These are phyloP conservation scores for Dioscorea cayenensis DNA, from an alignment of 116 monocot genomes.

Conservation along the genomic window DNA sequence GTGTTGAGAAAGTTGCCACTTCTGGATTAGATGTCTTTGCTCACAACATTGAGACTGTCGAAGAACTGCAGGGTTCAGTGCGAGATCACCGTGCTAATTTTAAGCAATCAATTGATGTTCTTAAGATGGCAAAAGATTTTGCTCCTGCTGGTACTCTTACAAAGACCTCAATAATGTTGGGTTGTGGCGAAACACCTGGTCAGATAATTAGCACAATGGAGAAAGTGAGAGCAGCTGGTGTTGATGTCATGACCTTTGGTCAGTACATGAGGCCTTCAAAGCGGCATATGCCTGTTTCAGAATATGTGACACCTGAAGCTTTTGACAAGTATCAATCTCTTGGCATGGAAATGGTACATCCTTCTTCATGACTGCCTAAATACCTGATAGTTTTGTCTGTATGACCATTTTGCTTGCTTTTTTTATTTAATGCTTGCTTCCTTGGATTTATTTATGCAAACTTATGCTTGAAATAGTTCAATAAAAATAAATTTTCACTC, in stretches of 20 bases:
- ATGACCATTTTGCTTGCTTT: too few relatives aligned
- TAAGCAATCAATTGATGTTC: constrained; percentile 80
- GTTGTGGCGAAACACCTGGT: constrained; percentile 87
- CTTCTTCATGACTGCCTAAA: not conserved
- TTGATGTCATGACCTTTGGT: constrained; percentile 96
- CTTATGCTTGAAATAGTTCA: too few relatives aligned
- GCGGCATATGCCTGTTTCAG: constrained; percentile 89
- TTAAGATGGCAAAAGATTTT: constrained; percentile 78
- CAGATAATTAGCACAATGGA: constrained; percentile 86
- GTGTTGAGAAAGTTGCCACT: constrained; percentile 66
- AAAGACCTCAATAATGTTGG: constrained; percentile 94
- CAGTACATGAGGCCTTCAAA: constrained; percentile 97
- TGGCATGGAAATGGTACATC: constrained; percentile 75
- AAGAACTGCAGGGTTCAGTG: constrained; percentile 66
- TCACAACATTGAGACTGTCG: constrained; percentile 96
- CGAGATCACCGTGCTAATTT: constrained; percentile 87
- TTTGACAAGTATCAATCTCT: constrained; percentile 71
- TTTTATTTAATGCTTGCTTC: too few relatives aligned
- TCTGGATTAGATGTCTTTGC: constrained; percentile 90
- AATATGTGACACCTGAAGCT: constrained; percentile 87
- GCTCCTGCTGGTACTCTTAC: constrained; percentile 76
- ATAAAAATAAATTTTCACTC: too few relatives aligned
- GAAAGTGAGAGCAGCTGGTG: constrained; percentile 76
- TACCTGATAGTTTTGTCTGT: too few relatives aligned
- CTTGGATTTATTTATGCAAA: too few relatives aligned